Conservation (phyloP, 257 asterid genomes). For the Capsicum baccatum region DNA sequence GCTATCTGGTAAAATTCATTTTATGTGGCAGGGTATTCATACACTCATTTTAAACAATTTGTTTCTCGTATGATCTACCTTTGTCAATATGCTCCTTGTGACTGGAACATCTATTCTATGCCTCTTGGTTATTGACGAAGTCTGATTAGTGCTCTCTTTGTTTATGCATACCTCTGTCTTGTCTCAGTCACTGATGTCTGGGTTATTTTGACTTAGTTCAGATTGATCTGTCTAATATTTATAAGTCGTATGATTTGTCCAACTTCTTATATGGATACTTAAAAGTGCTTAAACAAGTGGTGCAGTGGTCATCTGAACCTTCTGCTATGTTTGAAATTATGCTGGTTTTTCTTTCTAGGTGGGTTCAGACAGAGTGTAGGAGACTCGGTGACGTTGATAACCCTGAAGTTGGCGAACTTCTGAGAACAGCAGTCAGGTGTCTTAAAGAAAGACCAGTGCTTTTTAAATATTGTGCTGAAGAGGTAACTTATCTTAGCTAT, state of each 20-base stretch:
- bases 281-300: neutral
- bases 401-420: conserved; percentile 93
- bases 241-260: conserved; percentile 5
- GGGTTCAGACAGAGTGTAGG: conserved; percentile 98
- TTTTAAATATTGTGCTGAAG: conserved; percentile 97
- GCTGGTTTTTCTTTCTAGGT: conserved; percentile 53
- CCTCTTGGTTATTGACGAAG: neutral
- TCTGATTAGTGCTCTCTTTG: neutral
- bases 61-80: neutral
- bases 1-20: conserved; percentile 1
- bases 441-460: conserved; percentile 96
- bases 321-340: conserved; percentile 1
- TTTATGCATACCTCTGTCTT: conserved; percentile 10
- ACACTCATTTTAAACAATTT: neutral
- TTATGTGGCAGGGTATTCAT: conserved; percentile 16
- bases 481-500: conserved; percentile 54
- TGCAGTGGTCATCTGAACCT: conserved; percentile 5
- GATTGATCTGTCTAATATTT: neutral
- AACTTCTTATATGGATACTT: neutral
- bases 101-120: neutral
- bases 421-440: conserved; percentile 89
- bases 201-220: conserved; percentile 4
- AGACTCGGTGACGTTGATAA: conserved; percentile 91
- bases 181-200: conserved; percentile 14
- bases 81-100: conserved; percentile 10